Percentiles rank a stretch among this genome's conserved stretches.
These are phyloP conservation scores for Teratosphaeriaceae sp. DNA, from an alignment of 2,329 filamentous ascomycete species.

Conservation along the genomic window DNA sequence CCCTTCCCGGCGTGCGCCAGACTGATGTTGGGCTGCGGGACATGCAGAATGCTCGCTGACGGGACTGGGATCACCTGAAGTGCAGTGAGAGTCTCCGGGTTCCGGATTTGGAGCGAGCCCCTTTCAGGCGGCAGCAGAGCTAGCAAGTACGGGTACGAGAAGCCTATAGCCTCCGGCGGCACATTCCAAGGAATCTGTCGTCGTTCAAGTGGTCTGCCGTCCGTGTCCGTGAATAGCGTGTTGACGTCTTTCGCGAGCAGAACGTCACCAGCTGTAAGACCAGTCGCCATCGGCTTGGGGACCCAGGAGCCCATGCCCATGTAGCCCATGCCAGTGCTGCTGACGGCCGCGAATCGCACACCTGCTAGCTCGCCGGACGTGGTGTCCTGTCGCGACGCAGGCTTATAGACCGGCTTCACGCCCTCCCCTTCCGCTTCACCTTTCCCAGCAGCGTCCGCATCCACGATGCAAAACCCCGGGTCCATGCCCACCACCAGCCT, in stretches of 20 bases:
- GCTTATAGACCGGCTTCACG: slow-evolving; percentile 63
- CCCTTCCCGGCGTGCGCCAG: slow-evolving; percentile 95
- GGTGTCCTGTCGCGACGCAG: slow-evolving; percentile 19
- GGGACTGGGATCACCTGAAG: slow-evolving; percentile 79
- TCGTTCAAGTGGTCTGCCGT: slow-evolving; percentile 75
- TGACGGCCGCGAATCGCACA: slow-evolving; percentile 70
- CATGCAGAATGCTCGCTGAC: slow-evolving; percentile 77
- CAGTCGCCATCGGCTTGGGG: slow-evolving; percentile 80
- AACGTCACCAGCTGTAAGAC: slow-evolving; percentile 74
- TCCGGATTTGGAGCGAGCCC: slow-evolving; percentile 81
- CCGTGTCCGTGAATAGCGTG: slow-evolving; percentile 79
- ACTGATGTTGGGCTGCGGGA: slow-evolving; percentile 86
- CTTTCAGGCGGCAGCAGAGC: slow-evolving; percentile 78
- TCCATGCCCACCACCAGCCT: slow-evolving; percentile 87
- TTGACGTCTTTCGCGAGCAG: slow-evolving; percentile 97
- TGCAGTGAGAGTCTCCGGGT: slow-evolving; percentile 84
- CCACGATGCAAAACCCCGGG: slow-evolving; percentile 81
- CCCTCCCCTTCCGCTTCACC: slow-evolving; percentile 50
- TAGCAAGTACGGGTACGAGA: slow-evolving; percentile 93
- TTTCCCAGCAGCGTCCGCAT: slow-evolving; percentile 55
- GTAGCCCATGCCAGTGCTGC: slow-evolving; percentile 86
- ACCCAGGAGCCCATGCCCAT: slow-evolving; percentile 91
- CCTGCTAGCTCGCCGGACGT: slow-evolving; percentile 56
- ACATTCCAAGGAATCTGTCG: slow-evolving; percentile 86
- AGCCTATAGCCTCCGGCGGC: slow-evolving; percentile 85